A percentile compares a stretch with the other conserved stretches of the same genome.
Evolutionary conservation across 2,329 filamentous ascomycete species (phyloP).

Genomic region (Hymenoscyphus fraxineus): DNA sequence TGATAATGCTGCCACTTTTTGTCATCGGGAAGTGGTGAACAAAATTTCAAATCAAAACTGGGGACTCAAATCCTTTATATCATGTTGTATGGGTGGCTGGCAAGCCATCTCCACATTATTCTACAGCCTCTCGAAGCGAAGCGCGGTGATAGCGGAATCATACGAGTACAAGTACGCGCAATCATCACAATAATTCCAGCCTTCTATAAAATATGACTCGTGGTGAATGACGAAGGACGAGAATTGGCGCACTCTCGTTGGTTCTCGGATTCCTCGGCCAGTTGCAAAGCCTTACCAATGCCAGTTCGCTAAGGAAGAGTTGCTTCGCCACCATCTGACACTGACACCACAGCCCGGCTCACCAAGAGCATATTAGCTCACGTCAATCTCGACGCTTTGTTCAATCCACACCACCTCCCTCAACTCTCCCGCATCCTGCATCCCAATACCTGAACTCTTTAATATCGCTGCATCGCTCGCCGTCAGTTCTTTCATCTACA

Average conservation of each 20-base stretch:
- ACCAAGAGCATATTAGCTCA: neutral
- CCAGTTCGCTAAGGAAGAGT: neutral
- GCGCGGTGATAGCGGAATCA: no score
- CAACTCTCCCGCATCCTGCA: neutral
- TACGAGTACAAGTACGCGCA: no score
- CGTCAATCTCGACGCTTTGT: neutral
- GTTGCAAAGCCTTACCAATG: no score
- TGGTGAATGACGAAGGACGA: neutral
- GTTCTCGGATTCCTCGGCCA: slow-evolving; percentile 2
- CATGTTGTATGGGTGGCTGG: no score
- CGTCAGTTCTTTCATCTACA: slow-evolving; percentile 5
- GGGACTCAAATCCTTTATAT: no score
- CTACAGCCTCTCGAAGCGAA: no score
- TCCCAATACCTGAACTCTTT: neutral
- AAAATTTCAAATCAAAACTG: no score
- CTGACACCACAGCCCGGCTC: neutral
- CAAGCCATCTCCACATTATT: no score
- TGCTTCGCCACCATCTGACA: neutral
- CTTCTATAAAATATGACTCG: neutral
- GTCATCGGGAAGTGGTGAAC: no score
- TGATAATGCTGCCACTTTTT: no score
- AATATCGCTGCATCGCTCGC: slow-evolving; percentile 55
- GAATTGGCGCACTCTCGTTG: neutral
- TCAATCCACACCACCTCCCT: neutral
- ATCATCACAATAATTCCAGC: no score